These are phyloP conservation scores for Gnaphalium uliginosum DNA, from an alignment of 129 eudicot species.

Conservation along the genomic window DNA sequence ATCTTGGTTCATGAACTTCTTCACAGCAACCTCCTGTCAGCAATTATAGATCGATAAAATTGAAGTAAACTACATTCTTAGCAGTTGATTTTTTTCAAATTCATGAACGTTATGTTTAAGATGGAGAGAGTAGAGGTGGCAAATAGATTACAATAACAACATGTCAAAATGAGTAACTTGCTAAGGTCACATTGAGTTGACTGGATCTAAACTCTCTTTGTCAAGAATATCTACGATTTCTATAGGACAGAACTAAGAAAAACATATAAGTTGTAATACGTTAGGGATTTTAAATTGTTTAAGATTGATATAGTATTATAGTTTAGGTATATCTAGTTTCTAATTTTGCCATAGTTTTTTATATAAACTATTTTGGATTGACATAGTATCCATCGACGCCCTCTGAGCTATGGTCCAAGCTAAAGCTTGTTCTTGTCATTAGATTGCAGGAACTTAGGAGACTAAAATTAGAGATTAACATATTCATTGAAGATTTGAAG, in stretches of 20 bases:
- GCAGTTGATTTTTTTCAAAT: background rate
- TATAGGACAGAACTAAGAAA: background rate
- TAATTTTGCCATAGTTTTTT: background rate
- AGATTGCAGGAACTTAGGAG: background rate
- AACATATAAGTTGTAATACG: background rate
- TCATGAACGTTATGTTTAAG: background rate
- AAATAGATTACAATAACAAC: no score
- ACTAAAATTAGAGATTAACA: background rate
- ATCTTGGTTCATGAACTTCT: conserved; percentile 78
- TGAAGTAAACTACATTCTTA: background rate
- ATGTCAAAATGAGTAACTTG: background rate
- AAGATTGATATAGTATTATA: background rate
- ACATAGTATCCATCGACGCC: background rate
- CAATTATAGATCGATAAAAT: conserved; percentile 9
- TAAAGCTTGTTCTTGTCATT: background rate
- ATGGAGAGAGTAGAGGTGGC: background rate
- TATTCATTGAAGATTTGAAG: no score
- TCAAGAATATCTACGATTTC: background rate
- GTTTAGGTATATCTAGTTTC: background rate
- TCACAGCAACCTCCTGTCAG: conserved; percentile 89
- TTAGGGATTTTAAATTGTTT: no score
- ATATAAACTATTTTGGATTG: background rate
- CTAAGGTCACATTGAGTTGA: background rate
- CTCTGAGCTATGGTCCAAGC: background rate
- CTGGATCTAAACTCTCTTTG: background rate